These are phyloP conservation scores for Geotrichum histeridarum DNA, from an alignment of 1,139 yeast species.

Conservation along the genomic window DNA sequence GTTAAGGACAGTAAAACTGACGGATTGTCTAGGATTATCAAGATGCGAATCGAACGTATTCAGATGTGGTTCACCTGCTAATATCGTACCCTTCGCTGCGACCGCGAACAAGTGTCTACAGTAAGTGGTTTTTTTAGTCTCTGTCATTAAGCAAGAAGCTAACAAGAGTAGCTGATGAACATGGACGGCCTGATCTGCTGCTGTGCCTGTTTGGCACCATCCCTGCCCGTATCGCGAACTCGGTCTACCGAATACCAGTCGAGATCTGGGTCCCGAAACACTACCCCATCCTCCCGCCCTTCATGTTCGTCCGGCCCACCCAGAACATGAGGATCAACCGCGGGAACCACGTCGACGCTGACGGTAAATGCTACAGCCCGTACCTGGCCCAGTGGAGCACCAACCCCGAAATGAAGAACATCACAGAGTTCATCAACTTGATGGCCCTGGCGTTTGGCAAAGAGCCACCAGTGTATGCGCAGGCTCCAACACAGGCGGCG, in stretches of 20 bases:
- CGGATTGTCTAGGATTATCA: conserved; percentile 10
- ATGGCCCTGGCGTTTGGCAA: conserved; percentile 43
- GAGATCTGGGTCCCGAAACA: conserved; percentile 72
- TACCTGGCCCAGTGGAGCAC: conserved; percentile 55
- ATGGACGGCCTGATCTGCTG: conserved; percentile 57
- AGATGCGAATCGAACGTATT: conserved; percentile 11
- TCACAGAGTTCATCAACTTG: conserved; percentile 40
- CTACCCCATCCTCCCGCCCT: conserved; percentile 63
- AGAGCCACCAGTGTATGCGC: conserved; percentile 51
- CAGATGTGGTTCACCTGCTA: conserved; percentile 10
- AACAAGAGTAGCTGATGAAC: conserved; percentile 38
- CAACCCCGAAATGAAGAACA: conserved; percentile 28
- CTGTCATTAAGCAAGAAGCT: neutral
- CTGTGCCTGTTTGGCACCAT: conserved; percentile 61
- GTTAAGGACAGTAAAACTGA: neutral
- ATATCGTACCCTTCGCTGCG: conserved; percentile 47
- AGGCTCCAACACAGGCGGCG: conserved; percentile 30
- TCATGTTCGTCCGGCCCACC: conserved; percentile 54
- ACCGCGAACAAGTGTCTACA: conserved; percentile 68
- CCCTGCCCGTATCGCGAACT: conserved; percentile 36
- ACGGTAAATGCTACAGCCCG: conserved; percentile 71
- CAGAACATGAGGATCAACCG: conserved; percentile 50
- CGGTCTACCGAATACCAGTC: conserved; percentile 49
- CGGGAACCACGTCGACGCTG: conserved; percentile 66
- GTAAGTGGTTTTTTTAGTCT: conserved; percentile 21